Evolutionary conservation across 148 eudicot genomes (phyloP).

Genomic region (Fagopyrum homotropicum): DNA sequence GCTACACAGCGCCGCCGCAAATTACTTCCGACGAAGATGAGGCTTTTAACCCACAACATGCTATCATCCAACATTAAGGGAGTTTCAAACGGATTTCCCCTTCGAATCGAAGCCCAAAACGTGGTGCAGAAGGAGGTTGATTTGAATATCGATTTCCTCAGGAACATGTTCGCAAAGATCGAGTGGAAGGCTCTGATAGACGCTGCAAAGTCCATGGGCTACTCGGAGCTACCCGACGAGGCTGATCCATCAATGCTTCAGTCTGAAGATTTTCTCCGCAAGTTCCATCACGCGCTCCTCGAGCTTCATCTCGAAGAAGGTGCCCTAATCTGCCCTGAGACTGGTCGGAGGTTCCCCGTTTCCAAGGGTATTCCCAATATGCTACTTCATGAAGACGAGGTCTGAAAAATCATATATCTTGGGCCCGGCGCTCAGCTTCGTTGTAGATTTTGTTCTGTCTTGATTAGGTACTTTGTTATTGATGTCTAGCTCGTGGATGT

Average conservation of each 20-base stretch:
- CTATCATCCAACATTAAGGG: slow-evolving; percentile 88
- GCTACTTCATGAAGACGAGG: slow-evolving; percentile 77
- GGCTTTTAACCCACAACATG: slow-evolving; percentile 96
- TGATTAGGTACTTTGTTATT: not conserved
- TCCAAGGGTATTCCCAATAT: slow-evolving; percentile 65
- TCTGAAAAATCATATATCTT: slow-evolving; percentile 21
- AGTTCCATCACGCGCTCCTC: slow-evolving; percentile 76
- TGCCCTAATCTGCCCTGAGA: slow-evolving; percentile 82
- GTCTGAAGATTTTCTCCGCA: slow-evolving; percentile 35
- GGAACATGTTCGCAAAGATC: slow-evolving; percentile 67
- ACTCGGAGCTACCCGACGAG: slow-evolving; percentile 50
- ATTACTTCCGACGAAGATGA: slow-evolving; percentile 32
- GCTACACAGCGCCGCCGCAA: slow-evolving; percentile 6
- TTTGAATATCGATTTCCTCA: slow-evolving; percentile 63
- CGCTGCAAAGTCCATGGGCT: slow-evolving; percentile 67
- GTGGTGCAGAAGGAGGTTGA: slow-evolving; percentile 62
- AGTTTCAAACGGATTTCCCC: slow-evolving; percentile 69
- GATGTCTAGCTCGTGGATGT: not conserved
- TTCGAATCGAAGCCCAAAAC: slow-evolving; percentile 53
- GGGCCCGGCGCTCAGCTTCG: not conserved
- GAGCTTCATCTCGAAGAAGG: slow-evolving; percentile 90
- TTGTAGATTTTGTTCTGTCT: not conserved
- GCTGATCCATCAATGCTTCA: slow-evolving; percentile 40
- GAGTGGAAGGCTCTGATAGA: slow-evolving; percentile 75
- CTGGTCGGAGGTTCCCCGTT: slow-evolving; percentile 47